Percentiles rank a stretch among this genome's conserved stretches.
These are phyloP conservation scores for Astrephomene gubernaculifera DNA, from an alignment of 139 green algal genomes.

Conservation along the genomic window DNA sequence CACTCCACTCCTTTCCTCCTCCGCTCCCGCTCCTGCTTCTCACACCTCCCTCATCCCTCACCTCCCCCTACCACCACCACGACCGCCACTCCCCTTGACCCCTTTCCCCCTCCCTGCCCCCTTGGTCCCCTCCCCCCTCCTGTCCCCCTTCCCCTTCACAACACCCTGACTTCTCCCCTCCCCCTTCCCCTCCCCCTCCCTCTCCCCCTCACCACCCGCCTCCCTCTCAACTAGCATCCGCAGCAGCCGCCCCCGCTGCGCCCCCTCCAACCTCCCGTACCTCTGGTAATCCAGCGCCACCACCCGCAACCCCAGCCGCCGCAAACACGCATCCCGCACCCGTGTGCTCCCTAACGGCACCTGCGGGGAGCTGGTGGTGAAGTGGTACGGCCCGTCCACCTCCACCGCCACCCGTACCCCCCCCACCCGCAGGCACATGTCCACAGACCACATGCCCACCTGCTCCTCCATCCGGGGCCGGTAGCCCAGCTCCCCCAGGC, in stretches of 20 bases:
- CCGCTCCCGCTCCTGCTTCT: not conserved
- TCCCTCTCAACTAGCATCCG: not conserved
- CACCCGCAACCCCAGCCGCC: not conserved
- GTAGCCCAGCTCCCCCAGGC: not conserved
- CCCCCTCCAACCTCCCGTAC: not conserved
- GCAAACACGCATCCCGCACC: not conserved
- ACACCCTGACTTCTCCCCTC: not conserved
- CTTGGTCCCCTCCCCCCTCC: no score
- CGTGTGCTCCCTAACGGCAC: not conserved
- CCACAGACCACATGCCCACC: slow-evolving; percentile 30
- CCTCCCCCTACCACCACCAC: no score
- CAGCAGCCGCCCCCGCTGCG: not conserved
- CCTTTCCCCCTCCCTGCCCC: no score
- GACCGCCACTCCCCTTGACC: no score
- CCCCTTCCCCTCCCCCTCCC: no score
- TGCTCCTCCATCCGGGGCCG: not conserved
- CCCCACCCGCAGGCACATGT: slow-evolving; percentile 1
- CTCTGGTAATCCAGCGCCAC: not conserved
- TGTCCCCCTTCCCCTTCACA: no score
- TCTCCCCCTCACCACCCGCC: not conserved
- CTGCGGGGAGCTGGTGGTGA: not conserved
- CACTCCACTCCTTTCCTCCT: not conserved
- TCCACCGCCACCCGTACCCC: not conserved
- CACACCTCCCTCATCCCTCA: not conserved
- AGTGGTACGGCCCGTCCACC: slow-evolving; percentile 38